A percentile compares a stretch with the other conserved stretches of the same genome.
Conservation (phyloP, 345 rosid species). For the Salix exigua region DNA sequence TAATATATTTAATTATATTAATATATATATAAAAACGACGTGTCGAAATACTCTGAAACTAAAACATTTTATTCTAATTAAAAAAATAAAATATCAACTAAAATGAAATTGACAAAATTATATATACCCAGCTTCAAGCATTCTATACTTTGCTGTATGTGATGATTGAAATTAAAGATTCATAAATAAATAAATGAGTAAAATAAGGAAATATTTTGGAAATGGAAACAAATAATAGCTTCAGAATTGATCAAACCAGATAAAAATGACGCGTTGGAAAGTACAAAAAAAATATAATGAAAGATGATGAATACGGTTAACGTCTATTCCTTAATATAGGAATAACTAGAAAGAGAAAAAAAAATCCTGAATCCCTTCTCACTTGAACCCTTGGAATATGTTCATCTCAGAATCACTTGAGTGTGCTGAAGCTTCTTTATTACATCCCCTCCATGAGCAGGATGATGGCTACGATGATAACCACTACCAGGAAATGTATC, state of each 20-base stretch:
- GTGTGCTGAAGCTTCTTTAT: slow-evolving; percentile 30
- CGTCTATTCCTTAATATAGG: not conserved
- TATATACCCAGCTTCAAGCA: not conserved
- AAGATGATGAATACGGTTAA: not conserved
- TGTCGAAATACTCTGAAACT: rapidly evolving
- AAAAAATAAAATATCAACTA: no score
- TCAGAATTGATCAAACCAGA: not conserved
- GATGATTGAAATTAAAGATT: not conserved
- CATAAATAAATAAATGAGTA: not conserved
- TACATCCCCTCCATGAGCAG: slow-evolving; percentile 10
- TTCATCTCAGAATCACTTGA: not conserved
- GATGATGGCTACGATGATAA: slow-evolving; percentile 20
- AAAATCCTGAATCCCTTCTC: not conserved
- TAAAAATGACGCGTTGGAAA: not conserved
- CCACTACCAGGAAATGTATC: not conserved
- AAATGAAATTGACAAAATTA: no score
- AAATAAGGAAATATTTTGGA: not conserved
- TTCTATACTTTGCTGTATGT: not conserved
- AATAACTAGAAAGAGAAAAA: not conserved
- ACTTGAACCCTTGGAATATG: not conserved
- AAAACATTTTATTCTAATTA: no score
- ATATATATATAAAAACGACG: no score
- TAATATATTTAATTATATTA: no score
- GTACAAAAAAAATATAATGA: not conserved
- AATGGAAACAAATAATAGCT: not conserved